Conservation (phyloP, 805 yeast genomes). For the Lipomyces lipofer region DNA sequence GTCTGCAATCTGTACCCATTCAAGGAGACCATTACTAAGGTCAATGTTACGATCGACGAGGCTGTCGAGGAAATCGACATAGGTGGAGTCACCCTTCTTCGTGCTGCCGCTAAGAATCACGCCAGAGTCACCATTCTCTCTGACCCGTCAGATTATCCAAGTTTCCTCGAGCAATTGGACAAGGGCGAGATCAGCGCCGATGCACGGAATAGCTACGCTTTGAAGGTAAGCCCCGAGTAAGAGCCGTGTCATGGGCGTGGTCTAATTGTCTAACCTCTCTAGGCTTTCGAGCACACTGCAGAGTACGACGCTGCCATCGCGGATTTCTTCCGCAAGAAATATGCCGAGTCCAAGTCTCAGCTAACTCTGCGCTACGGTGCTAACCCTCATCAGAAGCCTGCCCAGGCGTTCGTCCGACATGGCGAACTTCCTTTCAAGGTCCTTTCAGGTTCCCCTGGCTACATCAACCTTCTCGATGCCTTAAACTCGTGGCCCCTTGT, state of each 20-base stretch:
- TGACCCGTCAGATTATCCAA: conserved; percentile 91
- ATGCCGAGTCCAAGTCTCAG: conserved; percentile 86
- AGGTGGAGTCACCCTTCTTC: conserved; percentile 94
- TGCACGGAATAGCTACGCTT: conserved; percentile 79
- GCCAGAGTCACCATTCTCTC: conserved; percentile 92
- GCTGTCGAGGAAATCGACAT: conserved; percentile 99
- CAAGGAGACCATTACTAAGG: conserved; percentile 94
- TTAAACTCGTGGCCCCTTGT: conserved; percentile 98
- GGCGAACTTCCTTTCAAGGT: conserved; percentile 95
- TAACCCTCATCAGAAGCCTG: conserved; percentile 99
- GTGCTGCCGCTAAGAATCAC: conserved; percentile 99
- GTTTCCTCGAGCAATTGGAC: conserved; percentile 75
- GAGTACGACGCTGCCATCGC: conserved; percentile 94
- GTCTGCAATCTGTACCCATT: conserved; percentile 98
- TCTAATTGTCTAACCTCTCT: conserved; percentile 66
- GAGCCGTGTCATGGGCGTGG: no score
- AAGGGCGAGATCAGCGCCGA: conserved; percentile 69
- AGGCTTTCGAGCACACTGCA: conserved; percentile 96
- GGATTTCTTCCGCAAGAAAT: conserved; percentile 96
- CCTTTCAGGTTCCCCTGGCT: conserved; percentile 93
- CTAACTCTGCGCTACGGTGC: conserved; percentile 97
- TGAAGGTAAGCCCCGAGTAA: conserved; percentile 41
- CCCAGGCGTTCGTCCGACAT: conserved; percentile 87
- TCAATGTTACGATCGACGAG: conserved; percentile 92
- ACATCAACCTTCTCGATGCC: conserved; percentile 94